Evolutionary conservation across 1,139 yeast genomes (phyloP).

Genomic region (Kurtzmaniella quercitrusa): DNA sequence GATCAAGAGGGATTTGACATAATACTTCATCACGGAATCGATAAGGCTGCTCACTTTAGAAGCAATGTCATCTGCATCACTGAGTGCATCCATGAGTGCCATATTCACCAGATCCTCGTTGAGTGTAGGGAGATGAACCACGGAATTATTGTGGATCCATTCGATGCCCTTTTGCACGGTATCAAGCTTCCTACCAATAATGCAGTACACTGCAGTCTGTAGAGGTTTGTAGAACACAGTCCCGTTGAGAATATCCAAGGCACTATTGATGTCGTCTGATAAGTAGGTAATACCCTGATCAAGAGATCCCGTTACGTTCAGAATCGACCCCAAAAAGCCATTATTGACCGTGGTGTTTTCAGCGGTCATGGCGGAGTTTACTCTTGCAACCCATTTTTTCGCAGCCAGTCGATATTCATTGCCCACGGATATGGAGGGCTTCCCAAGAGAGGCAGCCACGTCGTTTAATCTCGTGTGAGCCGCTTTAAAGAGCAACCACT

Average conservation of each 20-base stretch:
- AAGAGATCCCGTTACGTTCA: slow-evolving; percentile 48
- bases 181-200: slow-evolving; percentile 67
- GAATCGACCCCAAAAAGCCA: slow-evolving; percentile 64
- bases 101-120: background rate
- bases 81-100: background rate
- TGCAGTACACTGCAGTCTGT: slow-evolving; percentile 67
- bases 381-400: slow-evolving; percentile 14
- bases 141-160: slow-evolving; percentile 67
- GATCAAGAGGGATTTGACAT: background rate
- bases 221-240: slow-evolving; percentile 54
- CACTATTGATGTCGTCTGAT: slow-evolving; percentile 41
- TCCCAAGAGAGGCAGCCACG: background rate
- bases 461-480: background rate
- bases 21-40: background rate
- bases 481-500: background rate
- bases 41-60: background rate
- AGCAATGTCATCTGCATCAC: background rate
- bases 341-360: slow-evolving; percentile 49
- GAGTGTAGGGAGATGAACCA: background rate
- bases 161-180: slow-evolving; percentile 65
- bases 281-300: slow-evolving; percentile 53
- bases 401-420: slow-evolving; percentile 7
- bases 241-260: slow-evolving; percentile 23
- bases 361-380: slow-evolving; percentile 20
- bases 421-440: background rate